Percentiles rank a stretch among this genome's conserved stretches.
Conservation (phyloP, 2,329 filamentous ascomycete species). For the Ophiosphaerella korrae region DNA sequence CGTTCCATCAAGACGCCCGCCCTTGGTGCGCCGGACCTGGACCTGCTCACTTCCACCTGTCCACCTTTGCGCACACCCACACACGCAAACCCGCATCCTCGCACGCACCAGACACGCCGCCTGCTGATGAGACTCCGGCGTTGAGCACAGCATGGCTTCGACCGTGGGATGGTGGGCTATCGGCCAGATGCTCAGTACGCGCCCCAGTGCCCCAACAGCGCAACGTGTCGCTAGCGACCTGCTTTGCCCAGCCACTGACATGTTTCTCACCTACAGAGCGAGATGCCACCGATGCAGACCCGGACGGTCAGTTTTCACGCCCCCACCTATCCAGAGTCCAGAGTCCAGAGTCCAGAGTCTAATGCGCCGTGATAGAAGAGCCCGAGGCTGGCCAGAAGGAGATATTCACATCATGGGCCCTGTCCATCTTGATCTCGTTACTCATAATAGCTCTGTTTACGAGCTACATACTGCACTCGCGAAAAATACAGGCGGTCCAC, state of each 20-base stretch:
- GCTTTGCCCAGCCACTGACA: conserved; percentile 6
- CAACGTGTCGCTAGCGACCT: too few relatives aligned
- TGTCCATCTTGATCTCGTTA: conserved; percentile 94
- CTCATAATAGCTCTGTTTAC: conserved; percentile 95
- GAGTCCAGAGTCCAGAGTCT: conserved; percentile 32
- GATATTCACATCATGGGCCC: conserved; percentile 92
- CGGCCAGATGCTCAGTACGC: conserved; percentile 48
- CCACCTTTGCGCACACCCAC: not conserved
- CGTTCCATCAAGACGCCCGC: conserved; percentile 8
- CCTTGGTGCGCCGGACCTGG: conserved; percentile 18
- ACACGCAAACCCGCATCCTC: conserved; percentile 5
- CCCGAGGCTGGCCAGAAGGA: conserved; percentile 89
- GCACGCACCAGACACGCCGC: conserved; percentile 5
- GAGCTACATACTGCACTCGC: conserved; percentile 94
- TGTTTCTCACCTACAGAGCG: conserved; percentile 43
- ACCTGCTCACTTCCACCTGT: conserved; percentile 23
- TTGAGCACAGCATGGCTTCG: conserved; percentile 47
- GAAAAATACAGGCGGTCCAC: conserved; percentile 95
- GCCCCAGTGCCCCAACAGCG: not conserved
- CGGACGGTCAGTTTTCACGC: conserved; percentile 46
- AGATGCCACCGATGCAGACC: conserved; percentile 54
- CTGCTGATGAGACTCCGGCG: conserved; percentile 34
- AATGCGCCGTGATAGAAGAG: conserved; percentile 58
- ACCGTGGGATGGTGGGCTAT: conserved; percentile 44
- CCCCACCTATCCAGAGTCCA: conserved; percentile 4